phyloP scores from a whole-genome alignment of 139 green algal genomes.

The Closterium sp. region DNA sequence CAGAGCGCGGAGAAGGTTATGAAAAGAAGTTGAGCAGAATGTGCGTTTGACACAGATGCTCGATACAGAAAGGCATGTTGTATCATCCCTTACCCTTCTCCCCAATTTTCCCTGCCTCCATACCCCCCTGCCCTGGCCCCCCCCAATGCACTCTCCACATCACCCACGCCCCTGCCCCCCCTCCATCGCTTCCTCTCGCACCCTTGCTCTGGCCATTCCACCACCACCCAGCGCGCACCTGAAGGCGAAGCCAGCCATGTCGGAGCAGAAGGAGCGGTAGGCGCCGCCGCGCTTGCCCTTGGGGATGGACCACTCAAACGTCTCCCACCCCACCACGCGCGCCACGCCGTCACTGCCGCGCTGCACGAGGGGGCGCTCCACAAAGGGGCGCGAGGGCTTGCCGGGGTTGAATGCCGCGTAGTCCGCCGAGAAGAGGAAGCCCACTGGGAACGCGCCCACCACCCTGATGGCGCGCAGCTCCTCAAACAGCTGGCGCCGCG shows the following conservation, averaged over 20 bases:
- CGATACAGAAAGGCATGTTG: no score
- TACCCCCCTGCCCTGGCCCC: no score
- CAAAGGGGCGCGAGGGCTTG: no score
- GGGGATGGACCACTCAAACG: conserved; percentile 22
- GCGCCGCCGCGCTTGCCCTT: background rate
- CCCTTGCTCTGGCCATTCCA: background rate
- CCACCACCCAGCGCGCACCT: background rate
- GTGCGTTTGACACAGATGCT: no score
- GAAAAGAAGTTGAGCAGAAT: background rate
- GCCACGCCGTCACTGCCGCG: background rate
- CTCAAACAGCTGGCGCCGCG: conserved; percentile 18
- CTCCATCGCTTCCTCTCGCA: background rate
- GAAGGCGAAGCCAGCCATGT: conserved; percentile 35
- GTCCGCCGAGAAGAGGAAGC: conserved; percentile 9
- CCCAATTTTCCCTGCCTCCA: no score
- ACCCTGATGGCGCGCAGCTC: conserved; percentile 14
- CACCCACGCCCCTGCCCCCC: no score
- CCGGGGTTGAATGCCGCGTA: no score
- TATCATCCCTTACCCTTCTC: no score
- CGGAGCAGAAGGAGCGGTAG: conserved; percentile 8
- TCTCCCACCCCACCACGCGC: conserved; percentile 27
- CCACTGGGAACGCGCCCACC: conserved; percentile 23
- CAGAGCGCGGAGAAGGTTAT: background rate
- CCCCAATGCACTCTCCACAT: no score
- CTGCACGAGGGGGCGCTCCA: background rate